Conservation (phyloP, 2,329 filamentous ascomycete genomes). For the Ramularia collo-cygni region DNA sequence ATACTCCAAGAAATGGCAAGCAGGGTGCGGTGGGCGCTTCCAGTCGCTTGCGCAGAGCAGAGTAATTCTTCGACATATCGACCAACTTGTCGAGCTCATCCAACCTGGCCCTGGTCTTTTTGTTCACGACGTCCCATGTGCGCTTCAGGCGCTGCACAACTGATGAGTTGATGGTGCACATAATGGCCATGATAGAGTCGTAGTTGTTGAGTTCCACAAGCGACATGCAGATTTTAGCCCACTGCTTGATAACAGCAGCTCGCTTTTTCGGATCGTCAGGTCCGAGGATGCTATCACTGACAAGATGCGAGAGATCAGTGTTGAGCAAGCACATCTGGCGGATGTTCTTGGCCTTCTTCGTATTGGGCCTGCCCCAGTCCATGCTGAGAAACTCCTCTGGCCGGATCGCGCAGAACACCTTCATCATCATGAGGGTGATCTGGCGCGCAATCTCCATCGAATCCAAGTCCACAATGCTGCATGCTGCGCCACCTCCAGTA, state of each 20-base stretch:
- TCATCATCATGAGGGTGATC: constrained; percentile 85
- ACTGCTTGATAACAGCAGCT: constrained; percentile 86
- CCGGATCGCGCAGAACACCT: constrained; percentile 83
- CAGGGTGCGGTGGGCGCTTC: constrained; percentile 78
- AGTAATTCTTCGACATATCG: constrained; percentile 86
- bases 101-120: constrained; percentile 73
- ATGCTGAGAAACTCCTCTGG: constrained; percentile 86
- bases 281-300: constrained; percentile 85
- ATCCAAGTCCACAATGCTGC: constrained; percentile 84
- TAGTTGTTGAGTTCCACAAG: constrained; percentile 92
- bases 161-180: constrained; percentile 87
- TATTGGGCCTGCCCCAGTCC: constrained; percentile 88
- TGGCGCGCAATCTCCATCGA: constrained; percentile 86
- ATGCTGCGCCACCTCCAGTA: constrained; percentile 62
- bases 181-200: constrained; percentile 92
- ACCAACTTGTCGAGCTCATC: constrained; percentile 76
- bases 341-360: constrained; percentile 75
- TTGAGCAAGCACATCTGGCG: constrained; percentile 89
- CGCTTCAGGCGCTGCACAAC: constrained; percentile 80
- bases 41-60: constrained; percentile 72
- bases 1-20: constrained; percentile 91
- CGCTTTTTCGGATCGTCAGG: constrained; percentile 89
- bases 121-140: constrained; percentile 85
- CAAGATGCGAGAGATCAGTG: constrained; percentile 85
- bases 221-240: constrained; percentile 88